Evolutionary conservation across 257 asterid genomes (phyloP), one percentile per base, ranked within the genome.

Genomic region (Salvia rosmarinus): DNA sequence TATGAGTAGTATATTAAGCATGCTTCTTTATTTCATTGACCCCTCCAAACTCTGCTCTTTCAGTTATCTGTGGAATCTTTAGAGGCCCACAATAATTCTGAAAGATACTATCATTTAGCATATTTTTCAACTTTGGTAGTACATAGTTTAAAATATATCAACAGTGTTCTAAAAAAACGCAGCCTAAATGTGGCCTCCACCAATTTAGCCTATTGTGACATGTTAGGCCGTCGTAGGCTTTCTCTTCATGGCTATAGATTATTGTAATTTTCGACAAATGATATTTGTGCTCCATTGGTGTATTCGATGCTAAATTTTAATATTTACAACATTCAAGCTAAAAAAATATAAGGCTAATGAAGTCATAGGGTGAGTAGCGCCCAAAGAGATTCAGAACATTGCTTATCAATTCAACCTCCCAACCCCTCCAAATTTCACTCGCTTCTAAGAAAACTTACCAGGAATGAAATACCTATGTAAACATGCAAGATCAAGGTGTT

Each of bases 1-100:
- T 40, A 77, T 4, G 61, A 17, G 13, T 60, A 51, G 43, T 46
- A 46, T 39, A 39, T 39, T 39, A 70, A 71, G 67, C 64, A 50
- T 6, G 68, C 39, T 47, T 46, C 44, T 11, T 42, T 19, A 44
- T 10, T 75, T 49, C 19, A 30, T 59, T 35, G 37, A 23, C n/a
- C n/a, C 49, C 49, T 47, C 19, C 13, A 17, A 19, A 20, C 57
- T 2, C 10, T 21, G 2, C 43, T 52, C 55, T 20, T 23, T 61
- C 12, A 43, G 17, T 19, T 13, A 42, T 55, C 25, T 17, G 0
- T 56, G 34, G 60, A 57, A 57, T 4, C 32, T 37, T 25, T 47
- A 10, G 19, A 60, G 5, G n/a, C 10, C 37, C 49, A 7, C 13
- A 21, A 43, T 20, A 25, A 43, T 43, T 17, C 12, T 56, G n/a